These are phyloP conservation scores for Fusarium sarcochroum DNA, from an alignment of 2,329 filamentous ascomycete species.

Conservation along the genomic window DNA sequence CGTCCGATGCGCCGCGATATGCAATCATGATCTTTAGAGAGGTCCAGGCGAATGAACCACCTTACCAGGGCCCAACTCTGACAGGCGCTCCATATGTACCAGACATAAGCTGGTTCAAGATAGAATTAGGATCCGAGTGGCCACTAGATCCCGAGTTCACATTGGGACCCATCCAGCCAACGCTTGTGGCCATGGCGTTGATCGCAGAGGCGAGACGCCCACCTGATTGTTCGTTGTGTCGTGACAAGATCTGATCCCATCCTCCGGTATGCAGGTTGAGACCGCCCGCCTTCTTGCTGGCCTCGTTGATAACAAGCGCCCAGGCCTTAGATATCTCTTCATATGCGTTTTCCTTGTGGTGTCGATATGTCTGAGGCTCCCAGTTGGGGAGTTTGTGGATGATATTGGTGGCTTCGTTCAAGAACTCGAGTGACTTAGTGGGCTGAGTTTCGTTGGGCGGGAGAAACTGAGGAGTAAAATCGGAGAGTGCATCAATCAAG, in stretches of 20 bases:
- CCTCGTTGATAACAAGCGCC: slow-evolving; percentile 91
- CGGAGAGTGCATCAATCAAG: slow-evolving; percentile 88
- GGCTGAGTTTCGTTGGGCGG: slow-evolving; percentile 90
- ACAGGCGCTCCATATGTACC: slow-evolving; percentile 73
- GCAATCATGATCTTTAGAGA: slow-evolving; percentile 39
- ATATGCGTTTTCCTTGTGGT: slow-evolving; percentile 95
- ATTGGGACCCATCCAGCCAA: slow-evolving; percentile 80
- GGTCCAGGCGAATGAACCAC: slow-evolving; percentile 1
- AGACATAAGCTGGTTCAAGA: slow-evolving; percentile 73
- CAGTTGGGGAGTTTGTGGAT: slow-evolving; percentile 92
- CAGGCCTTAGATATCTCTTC: slow-evolving; percentile 96
- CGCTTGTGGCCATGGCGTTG: slow-evolving; percentile 78
- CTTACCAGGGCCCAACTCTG: slow-evolving; percentile 73
- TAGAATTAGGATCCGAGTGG: slow-evolving; percentile 65
- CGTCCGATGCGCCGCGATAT: slow-evolving; percentile 46
- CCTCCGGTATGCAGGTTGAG: slow-evolving; percentile 90
- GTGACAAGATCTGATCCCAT: slow-evolving; percentile 90
- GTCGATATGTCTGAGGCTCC: slow-evolving; percentile 88
- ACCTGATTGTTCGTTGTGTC: slow-evolving; percentile 89
- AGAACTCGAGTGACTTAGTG: slow-evolving; percentile 85
- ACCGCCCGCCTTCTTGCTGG: slow-evolving; percentile 89
- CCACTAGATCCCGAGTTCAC: slow-evolving; percentile 43
- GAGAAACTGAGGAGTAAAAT: slow-evolving; percentile 96
- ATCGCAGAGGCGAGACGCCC: slow-evolving; percentile 86
- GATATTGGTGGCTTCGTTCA: slow-evolving; percentile 90